Percentiles rank a stretch among this genome's conserved stretches.
phyloP scores from a whole-genome alignment of 176 grass and related monocot genomes.

The Avena sativa region DNA sequence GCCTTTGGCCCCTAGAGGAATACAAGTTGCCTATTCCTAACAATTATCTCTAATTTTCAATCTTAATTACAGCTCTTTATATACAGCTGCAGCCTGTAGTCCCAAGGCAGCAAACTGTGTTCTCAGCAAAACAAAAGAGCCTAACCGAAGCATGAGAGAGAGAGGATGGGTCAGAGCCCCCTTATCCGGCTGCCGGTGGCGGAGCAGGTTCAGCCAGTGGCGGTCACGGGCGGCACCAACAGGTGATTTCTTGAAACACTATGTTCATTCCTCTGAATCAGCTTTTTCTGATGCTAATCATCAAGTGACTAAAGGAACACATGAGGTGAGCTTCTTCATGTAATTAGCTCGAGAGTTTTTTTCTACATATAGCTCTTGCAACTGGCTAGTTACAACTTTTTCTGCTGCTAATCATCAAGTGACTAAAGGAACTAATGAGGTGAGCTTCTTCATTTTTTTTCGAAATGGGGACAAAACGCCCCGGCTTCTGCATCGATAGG shows the following conservation, averaged over 20 bases:
- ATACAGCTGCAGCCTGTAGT: background rate
- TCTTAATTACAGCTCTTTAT: background rate
- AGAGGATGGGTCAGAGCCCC: slow-evolving; percentile 17
- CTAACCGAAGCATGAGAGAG: background rate
- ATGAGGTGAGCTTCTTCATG: background rate
- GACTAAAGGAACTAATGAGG: background rate
- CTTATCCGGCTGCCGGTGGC: background rate
- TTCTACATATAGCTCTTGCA: background rate
- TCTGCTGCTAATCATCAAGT: background rate
- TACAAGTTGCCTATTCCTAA: no score
- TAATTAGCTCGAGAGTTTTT: no score
- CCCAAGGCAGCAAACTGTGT: background rate
- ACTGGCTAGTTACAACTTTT: background rate
- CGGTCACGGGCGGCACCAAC: background rate
- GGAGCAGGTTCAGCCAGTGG: background rate
- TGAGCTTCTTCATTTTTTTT: background rate
- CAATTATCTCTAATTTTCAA: background rate
- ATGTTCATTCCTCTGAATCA: background rate
- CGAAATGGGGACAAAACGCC: no score
- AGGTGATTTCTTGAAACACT: background rate
- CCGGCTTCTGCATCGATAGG: no score
- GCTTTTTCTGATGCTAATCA: background rate
- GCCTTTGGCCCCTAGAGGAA: no score
- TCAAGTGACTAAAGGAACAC: background rate
- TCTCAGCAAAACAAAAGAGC: background rate